Percentiles rank a stretch among this genome's conserved stretches.
Conservation (phyloP, 176 grass and related monocot species). For the Panicum miliaceum region DNA sequence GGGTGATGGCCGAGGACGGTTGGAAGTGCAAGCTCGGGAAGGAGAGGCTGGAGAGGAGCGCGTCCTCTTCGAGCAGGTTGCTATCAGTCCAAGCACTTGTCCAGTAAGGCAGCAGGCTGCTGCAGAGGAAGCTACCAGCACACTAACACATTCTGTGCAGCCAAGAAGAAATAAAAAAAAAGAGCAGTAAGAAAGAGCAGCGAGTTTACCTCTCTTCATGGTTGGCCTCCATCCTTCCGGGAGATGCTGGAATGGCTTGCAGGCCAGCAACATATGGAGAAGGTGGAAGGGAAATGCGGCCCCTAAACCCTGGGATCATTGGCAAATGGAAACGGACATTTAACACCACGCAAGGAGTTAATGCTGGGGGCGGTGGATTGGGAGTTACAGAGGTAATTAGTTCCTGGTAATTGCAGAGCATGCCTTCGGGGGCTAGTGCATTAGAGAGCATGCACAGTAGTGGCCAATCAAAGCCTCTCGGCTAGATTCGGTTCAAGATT, state of each 20-base stretch:
- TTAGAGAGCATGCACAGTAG: slow-evolving; percentile 16
- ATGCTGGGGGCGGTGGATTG: slow-evolving; percentile 49
- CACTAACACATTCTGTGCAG: not conserved
- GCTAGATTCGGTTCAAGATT: slow-evolving; percentile 33
- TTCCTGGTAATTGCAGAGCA: slow-evolving; percentile 45
- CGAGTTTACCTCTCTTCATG: slow-evolving; percentile 26
- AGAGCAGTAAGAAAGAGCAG: not conserved
- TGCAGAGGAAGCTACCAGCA: not conserved
- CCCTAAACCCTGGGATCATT: slow-evolving; percentile 50
- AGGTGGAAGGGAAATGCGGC: slow-evolving; percentile 32
- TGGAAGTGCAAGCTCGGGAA: slow-evolving; percentile 33
- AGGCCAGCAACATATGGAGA: slow-evolving; percentile 24
- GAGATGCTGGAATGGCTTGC: not conserved
- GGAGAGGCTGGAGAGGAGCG: slow-evolving; percentile 34
- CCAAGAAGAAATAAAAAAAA: not conserved
- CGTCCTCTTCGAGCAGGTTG: slow-evolving; percentile 55
- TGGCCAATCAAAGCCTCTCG: slow-evolving; percentile 36
- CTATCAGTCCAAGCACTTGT: slow-evolving; percentile 35
- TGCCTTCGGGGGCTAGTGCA: slow-evolving; percentile 42
- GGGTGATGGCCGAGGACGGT: not conserved
- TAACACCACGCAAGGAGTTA: slow-evolving; percentile 37
- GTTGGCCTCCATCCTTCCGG: slow-evolving; percentile 38
- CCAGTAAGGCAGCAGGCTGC: slow-evolving; percentile 46
- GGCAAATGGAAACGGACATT: slow-evolving; percentile 47
- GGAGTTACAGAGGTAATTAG: slow-evolving; percentile 55